A percentile compares a stretch with the other conserved stretches of the same genome.
These are phyloP conservation scores for Pythium vanterpoolii DNA, from an alignment of 352 stramenopile genomes.

Conservation along the genomic window DNA sequence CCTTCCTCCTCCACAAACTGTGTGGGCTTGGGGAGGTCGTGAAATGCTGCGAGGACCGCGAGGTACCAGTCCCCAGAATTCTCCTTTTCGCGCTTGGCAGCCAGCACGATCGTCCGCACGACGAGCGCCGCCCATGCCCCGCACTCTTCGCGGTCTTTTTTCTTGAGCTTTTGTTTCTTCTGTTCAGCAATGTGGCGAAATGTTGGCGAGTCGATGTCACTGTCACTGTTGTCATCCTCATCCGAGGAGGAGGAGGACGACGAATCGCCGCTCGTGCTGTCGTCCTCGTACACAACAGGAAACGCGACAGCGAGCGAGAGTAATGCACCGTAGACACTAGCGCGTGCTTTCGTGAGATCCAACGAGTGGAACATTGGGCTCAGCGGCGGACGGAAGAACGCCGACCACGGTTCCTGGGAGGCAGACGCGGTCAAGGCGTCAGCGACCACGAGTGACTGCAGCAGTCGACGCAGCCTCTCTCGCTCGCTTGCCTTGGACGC, in stretches of 20 bases:
- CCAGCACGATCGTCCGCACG: conserved; percentile 20
- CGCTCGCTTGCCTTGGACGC: conserved; percentile 26
- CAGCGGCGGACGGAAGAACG: conserved; percentile 48
- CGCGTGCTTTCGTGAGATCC: conserved; percentile 40
- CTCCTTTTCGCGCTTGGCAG: not conserved
- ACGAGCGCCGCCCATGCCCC: conserved; percentile 30
- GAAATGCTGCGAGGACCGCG: conserved; percentile 35
- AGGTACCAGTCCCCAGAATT: conserved; percentile 45
- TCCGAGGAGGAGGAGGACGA: conserved; percentile 27
- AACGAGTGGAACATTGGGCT: conserved; percentile 28
- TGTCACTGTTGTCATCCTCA: conserved; percentile 22
- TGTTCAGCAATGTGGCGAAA: conserved; percentile 19
- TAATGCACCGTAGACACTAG: conserved; percentile 45
- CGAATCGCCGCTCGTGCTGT: conserved; percentile 38
- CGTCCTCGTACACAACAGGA: conserved; percentile 35
- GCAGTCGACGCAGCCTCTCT: conserved; percentile 32
- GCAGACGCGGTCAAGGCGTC: conserved; percentile 22
- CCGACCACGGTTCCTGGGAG: conserved; percentile 30
- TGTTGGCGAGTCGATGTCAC: conserved; percentile 6
- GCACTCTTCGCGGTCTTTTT: conserved; percentile 34
- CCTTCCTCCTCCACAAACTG: conserved; percentile 34
- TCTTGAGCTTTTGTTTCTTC: conserved; percentile 24
- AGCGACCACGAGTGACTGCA: conserved; percentile 42
- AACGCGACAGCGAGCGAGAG: conserved; percentile 50
- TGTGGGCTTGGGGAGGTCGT: conserved; percentile 37